Evolutionary conservation across 805 yeast genomes (phyloP).

Genomic region (Teunomyces panamensis): DNA sequence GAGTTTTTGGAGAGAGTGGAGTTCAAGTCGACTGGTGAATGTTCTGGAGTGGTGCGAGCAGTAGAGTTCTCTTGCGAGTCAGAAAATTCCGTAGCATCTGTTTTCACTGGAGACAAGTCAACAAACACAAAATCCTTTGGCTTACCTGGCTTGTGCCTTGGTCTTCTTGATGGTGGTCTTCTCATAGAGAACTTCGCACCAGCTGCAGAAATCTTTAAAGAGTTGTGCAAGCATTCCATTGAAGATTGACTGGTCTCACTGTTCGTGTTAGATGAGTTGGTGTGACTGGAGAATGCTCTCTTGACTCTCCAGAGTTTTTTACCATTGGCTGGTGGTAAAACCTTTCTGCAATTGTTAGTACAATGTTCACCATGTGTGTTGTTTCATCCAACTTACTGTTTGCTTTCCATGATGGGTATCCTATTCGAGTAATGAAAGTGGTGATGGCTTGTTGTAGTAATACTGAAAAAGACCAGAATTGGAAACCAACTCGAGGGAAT

Average conservation of each 20-base stretch:
- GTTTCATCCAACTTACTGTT: neutral
- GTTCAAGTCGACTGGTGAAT: slow-evolving; percentile 3
- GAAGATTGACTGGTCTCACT: slow-evolving; percentile 13
- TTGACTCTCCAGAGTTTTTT: slow-evolving; percentile 45
- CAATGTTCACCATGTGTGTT: neutral
- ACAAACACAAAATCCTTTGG: slow-evolving; percentile 46
- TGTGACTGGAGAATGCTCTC: slow-evolving; percentile 14
- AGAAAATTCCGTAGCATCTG: slow-evolving; percentile 7
- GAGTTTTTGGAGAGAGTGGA: slow-evolving; percentile 2
- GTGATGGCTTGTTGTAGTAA: slow-evolving; percentile 4
- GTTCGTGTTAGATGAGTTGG: slow-evolving; percentile 10
- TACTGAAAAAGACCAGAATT: neutral
- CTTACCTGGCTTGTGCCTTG: slow-evolving; percentile 43
- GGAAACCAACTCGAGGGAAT: slow-evolving; percentile 1
- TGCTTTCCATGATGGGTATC: slow-evolving; percentile 2
- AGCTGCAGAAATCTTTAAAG: slow-evolving; percentile 41
- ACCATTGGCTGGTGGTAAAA: slow-evolving; percentile 43
- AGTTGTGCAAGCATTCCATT: slow-evolving; percentile 40
- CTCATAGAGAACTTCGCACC: slow-evolving; percentile 31
- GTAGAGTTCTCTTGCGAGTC: slow-evolving; percentile 4
- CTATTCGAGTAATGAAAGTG: slow-evolving; percentile 1
- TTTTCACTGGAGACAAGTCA: slow-evolving; percentile 39
- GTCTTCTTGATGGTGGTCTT: slow-evolving; percentile 42
- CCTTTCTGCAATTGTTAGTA: slow-evolving; percentile 5
- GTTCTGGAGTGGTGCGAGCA: slow-evolving; percentile 6